Conservation (phyloP, 2,329 filamentous ascomycete species). For the Chaetomium sp. region DNA sequence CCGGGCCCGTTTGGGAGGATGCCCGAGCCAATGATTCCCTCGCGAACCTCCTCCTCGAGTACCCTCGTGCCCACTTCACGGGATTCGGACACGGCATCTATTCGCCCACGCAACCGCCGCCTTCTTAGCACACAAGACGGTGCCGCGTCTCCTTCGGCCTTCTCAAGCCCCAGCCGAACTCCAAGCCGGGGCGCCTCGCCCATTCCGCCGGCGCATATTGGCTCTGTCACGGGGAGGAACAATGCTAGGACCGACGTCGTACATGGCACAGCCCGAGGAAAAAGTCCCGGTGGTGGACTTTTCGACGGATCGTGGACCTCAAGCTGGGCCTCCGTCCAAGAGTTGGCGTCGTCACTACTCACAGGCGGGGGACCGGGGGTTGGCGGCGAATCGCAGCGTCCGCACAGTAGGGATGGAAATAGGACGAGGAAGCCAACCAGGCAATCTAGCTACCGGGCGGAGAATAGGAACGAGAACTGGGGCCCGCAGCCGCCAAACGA, state of each 20-base stretch:
- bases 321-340: constrained; percentile 59
- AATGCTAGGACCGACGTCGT: constrained; percentile 29
- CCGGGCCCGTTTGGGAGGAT: constrained; percentile 36
- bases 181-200: constrained; percentile 50
- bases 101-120: constrained; percentile 56
- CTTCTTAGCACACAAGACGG: constrained; percentile 41
- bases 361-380: constrained; percentile 40
- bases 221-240: constrained; percentile 38
- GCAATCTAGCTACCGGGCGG: constrained; percentile 36
- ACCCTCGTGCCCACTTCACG: constrained; percentile 47
- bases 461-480: constrained; percentile 45
- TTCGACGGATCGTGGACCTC: constrained; percentile 56
- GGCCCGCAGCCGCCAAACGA: constrained; percentile 52
- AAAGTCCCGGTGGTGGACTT: constrained; percentile 43
- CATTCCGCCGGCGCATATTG: constrained; percentile 48
- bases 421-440: constrained; percentile 40
- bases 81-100: constrained; percentile 45
- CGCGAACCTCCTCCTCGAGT: constrained; percentile 46
- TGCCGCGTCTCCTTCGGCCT: constrained; percentile 35
- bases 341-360: constrained; percentile 53
- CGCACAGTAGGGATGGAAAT: constrained; percentile 38
- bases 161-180: constrained; percentile 38
- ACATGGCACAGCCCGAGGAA: constrained; percentile 18
- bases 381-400: constrained; percentile 41
- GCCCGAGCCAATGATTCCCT: constrained; percentile 34